Evolutionary conservation across 495 filamentous ascomycete species (phyloP).

Genomic region (Neurospora discreta): DNA sequence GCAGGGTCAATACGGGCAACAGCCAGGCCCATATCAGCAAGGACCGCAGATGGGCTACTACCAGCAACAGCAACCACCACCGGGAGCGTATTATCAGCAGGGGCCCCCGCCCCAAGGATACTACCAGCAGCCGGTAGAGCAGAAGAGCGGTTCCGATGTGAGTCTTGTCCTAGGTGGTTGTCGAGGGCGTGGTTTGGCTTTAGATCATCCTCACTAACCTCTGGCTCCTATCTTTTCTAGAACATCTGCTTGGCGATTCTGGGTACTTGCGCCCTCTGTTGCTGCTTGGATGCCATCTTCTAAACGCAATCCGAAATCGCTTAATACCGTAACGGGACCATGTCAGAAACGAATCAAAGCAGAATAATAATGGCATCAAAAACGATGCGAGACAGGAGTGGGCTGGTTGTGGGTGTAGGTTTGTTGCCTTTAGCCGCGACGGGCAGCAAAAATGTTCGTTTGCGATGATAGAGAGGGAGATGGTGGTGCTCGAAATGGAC

Average conservation of each 20-base stretch:
- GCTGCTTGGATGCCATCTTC: constrained; percentile 37
- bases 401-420: neutral
- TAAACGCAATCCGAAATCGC: constrained; percentile 11
- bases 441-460: neutral
- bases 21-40: constrained; percentile 22
- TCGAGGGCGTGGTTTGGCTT: neutral
- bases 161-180: neutral
- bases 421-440: neutral
- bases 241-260: constrained; percentile 26
- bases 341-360: neutral
- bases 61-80: constrained; percentile 15
- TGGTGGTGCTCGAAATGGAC: neutral
- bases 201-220: neutral
- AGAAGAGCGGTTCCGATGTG: constrained; percentile 13
- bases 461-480: neutral
- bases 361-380: neutral
- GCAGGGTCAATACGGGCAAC: constrained; percentile 7
- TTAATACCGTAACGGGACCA: neutral
- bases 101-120: constrained; percentile 12
- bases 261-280: constrained; percentile 35
- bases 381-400: neutral
- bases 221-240: neutral
- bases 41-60: constrained; percentile 33
- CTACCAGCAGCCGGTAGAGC: constrained; percentile 14
- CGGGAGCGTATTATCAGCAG: constrained; percentile 9